Base-by-base conservation (phyloP, 768 basidiomycete genomes). In the Gyrodon lividus region DNA sequence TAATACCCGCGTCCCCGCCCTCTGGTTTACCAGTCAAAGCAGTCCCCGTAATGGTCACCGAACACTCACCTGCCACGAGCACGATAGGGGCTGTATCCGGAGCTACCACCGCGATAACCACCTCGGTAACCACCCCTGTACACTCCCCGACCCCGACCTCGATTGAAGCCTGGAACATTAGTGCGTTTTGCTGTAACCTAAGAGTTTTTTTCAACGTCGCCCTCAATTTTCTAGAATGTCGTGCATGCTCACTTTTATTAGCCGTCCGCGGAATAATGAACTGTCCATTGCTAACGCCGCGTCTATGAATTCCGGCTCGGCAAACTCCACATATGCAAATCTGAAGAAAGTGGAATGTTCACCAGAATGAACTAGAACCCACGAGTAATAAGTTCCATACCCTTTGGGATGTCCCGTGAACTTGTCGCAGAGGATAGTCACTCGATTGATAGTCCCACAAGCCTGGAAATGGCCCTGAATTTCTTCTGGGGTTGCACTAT, bases 381-480 rank as follows among this genome's bases (percentile, higher is more conserved):
- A 42, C 23, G 67, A 74, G 50, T 28, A 28, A 51, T 22, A 44
- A 45, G 43, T 17, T 54, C 55, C 64, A 28, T 58, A 94, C 94
- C 97, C 97, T 83, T 98, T 98, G 42, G 97, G 96, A 74, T 98
- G 95, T 43, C 97, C 97, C 20, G 96, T 98, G 72, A 96, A 98
- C 75, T 98, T 98, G 81, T 99, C 97, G 71, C 96, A 98, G 24
- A 99, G 84, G 64, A 99, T 99, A 1, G 97, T 99, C 38, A 99
- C 94, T 61, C 97, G 84, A 74, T 99, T 99, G 72, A 99, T 99
- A 14, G 90, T 92, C 6, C 97, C 97, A 65, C 95, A 98, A 14
- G 95, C 87, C 68, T 94, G 90, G 74, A 99, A 99, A 70, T 98
- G 96, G 16, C 79, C 84, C 74, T 98, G 97, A 44, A 99, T 94